A percentile compares a stretch with the other conserved stretches of the same genome.
These are phyloP conservation scores for Trypanosoma scelopori DNA, from an alignment of 208 protist species.

Conservation along the genomic window DNA sequence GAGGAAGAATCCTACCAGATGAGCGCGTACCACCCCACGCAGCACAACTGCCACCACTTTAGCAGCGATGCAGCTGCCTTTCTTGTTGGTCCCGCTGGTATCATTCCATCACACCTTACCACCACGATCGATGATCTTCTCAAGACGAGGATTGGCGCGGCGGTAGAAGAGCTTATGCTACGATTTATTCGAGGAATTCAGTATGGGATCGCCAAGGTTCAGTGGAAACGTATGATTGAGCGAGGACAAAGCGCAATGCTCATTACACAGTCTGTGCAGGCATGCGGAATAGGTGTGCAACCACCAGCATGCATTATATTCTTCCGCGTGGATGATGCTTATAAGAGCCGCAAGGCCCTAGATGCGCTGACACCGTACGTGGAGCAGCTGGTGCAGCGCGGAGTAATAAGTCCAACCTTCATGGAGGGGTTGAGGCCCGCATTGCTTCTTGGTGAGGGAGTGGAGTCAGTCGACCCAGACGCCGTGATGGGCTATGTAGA, in stretches of 20 bases:
- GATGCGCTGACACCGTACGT: conserved; percentile 45
- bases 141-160: conserved; percentile 42
- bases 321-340: conserved; percentile 43
- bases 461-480: conserved; percentile 37
- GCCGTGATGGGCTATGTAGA: conserved; percentile 49
- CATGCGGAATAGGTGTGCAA: conserved; percentile 39
- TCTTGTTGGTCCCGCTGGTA: conserved; percentile 37
- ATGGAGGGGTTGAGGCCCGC: neutral
- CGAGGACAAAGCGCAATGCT: conserved; percentile 42
- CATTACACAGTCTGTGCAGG: conserved; percentile 29
- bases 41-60: conserved; percentile 95
- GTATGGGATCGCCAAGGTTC: conserved; percentile 32
- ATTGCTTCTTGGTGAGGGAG: conserved; percentile 28
- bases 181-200: conserved; percentile 51
- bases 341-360: conserved; percentile 22
- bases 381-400: conserved; percentile 34
- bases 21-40: conserved; percentile 82
- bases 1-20: conserved; percentile 43
- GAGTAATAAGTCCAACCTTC: conserved; percentile 23
- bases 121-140: conserved; percentile 43
- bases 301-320: conserved; percentile 58
- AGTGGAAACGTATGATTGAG: conserved; percentile 37
- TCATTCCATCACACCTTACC: conserved; percentile 49
- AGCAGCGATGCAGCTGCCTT: conserved; percentile 62
- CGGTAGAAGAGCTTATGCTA: conserved; percentile 40